phyloP scores from a whole-genome alignment of 148 eudicot species.

The Rhododendron kiyosumense region DNA sequence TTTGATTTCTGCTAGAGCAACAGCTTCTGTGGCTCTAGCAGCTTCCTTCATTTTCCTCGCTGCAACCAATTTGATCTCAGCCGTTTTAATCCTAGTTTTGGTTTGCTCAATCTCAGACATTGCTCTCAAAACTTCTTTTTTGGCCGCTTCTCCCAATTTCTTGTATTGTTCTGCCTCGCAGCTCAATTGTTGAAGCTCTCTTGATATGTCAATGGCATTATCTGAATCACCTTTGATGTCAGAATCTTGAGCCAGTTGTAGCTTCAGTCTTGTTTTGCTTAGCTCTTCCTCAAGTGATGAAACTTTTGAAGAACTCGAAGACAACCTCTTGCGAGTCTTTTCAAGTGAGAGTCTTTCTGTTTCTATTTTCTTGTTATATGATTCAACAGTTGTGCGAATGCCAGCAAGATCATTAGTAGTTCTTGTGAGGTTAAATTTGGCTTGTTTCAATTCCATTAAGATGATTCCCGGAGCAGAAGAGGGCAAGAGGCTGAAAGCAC shows the following conservation, averaged over 20 bases:
- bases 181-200: slow-evolving; percentile 65
- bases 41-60: slow-evolving; percentile 93
- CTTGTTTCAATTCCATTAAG: slow-evolving; percentile 71
- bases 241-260: slow-evolving; percentile 29
- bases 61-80: slow-evolving; percentile 72
- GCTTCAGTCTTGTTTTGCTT: slow-evolving; percentile 39
- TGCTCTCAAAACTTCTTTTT: slow-evolving; percentile 51
- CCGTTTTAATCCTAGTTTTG: slow-evolving; percentile 57
- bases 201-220: slow-evolving; percentile 32
- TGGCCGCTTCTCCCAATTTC: slow-evolving; percentile 68
- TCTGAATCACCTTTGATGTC: slow-evolving; percentile 18
- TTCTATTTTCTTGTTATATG: slow-evolving; percentile 69
- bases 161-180: slow-evolving; percentile 73
- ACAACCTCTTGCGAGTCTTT: slow-evolving; percentile 75
- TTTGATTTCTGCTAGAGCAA: slow-evolving; percentile 82
- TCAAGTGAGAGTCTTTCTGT: slow-evolving; percentile 66
- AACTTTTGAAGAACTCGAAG: slow-evolving; percentile 54
- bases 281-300: slow-evolving; percentile 71
- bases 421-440: slow-evolving; percentile 75
- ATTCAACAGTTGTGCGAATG: slow-evolving; percentile 70
- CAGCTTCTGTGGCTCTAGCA: slow-evolving; percentile 76
- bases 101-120: slow-evolving; percentile 73
- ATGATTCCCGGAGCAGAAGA: slow-evolving; percentile 62
- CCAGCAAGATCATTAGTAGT: slow-evolving; percentile 76
- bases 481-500: slow-evolving; percentile 16